phyloP scores from a whole-genome alignment of 371 early-diverging fungal genomes.

The Mortierella sp. region DNA sequence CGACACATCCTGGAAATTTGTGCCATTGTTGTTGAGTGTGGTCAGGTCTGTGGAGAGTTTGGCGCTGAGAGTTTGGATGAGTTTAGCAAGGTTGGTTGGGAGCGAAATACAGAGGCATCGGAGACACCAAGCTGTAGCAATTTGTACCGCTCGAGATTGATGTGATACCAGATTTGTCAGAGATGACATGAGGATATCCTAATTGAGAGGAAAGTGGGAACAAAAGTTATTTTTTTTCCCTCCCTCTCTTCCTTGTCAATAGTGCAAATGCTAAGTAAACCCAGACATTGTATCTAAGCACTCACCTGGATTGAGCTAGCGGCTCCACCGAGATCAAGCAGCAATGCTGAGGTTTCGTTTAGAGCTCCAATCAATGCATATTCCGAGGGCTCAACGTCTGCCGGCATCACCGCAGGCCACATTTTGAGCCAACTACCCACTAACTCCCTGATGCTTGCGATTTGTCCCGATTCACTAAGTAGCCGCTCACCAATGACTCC shows the following conservation, averaged over 20 bases:
- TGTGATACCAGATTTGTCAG: conserved; percentile 77
- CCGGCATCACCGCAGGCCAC: conserved; percentile 77
- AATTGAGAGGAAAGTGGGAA: not conserved
- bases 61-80: conserved; percentile 71
- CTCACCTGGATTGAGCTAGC: conserved; percentile 70
- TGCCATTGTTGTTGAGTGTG: conserved; percentile 61
- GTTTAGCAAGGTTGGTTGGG: conserved; percentile 72
- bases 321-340: conserved; percentile 86
- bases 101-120: conserved; percentile 76
- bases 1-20: conserved; percentile 64
- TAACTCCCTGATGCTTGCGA: conserved; percentile 77
- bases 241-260: too few species aligned
- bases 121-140: conserved; percentile 81
- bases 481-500: conserved; percentile 79
- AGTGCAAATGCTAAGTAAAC: too few species aligned
- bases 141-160: conserved; percentile 79
- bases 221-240: too few species aligned
- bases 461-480: conserved; percentile 86
- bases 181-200: conserved; percentile 75
- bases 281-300: too few species aligned
- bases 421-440: conserved; percentile 73
- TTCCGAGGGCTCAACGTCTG: conserved; percentile 71
- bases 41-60: conserved; percentile 69
- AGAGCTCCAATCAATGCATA: conserved; percentile 75
- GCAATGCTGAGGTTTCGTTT: conserved; percentile 77